phyloP scores from a whole-genome alignment of 2,329 filamentous ascomycete genomes.

The Laburnicola sp. region DNA sequence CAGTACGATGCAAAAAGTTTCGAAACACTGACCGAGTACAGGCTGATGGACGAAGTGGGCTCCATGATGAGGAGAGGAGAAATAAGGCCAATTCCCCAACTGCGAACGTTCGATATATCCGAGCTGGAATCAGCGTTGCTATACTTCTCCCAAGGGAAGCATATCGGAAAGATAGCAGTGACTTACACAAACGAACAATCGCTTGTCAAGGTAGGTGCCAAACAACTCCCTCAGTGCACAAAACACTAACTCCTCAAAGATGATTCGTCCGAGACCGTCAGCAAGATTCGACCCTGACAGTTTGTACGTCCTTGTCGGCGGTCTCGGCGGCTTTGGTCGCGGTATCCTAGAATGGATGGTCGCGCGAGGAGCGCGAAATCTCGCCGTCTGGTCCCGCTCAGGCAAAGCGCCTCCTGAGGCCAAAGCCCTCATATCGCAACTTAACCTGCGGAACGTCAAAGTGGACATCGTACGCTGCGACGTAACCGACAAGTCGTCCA shows the following conservation, averaged over 20 bases:
- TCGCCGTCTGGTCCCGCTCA: constrained; percentile 13
- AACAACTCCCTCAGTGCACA: no score
- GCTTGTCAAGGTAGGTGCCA: not conserved
- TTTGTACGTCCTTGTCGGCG: constrained; percentile 20
- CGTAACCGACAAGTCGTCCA: constrained; percentile 5
- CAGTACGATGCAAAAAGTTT: constrained; percentile 9
- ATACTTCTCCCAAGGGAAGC: constrained; percentile 40
- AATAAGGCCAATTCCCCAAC: constrained; percentile 4
- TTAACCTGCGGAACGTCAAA: constrained; percentile 10
- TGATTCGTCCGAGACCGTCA: constrained; percentile 1
- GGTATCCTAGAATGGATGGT: constrained; percentile 19
- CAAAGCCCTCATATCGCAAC: constrained; percentile 7
- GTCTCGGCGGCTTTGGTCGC: constrained; percentile 22
- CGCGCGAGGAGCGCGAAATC: constrained; percentile 15
- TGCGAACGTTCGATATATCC: constrained; percentile 24
- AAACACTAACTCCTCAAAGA: not conserved
- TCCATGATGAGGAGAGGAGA: not conserved
- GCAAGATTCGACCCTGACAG: constrained; percentile 6
- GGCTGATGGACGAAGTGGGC: not conserved
- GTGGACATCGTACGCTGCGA: constrained; percentile 6
- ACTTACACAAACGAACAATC: constrained; percentile 10
- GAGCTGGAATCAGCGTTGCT: constrained; percentile 34
- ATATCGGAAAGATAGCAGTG: constrained; percentile 48
- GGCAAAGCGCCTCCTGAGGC: not conserved
- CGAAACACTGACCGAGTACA: constrained; percentile 11